Evolutionary conservation across 2,329 filamentous ascomycete species (phyloP).

Genomic region (Arthroderma sp.): DNA sequence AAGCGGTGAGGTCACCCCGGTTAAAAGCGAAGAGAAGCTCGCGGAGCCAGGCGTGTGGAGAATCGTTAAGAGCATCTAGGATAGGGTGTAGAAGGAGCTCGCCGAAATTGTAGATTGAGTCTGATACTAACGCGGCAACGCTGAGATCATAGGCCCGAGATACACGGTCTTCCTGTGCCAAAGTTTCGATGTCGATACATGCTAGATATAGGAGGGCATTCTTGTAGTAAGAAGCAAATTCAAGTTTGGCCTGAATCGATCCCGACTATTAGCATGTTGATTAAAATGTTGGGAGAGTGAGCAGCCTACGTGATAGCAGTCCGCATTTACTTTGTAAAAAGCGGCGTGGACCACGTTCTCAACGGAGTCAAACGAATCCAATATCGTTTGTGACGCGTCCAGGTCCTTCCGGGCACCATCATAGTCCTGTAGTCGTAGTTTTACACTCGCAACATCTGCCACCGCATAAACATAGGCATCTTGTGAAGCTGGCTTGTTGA

Average conservation of each 20-base stretch:
- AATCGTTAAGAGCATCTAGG: slow-evolving; percentile 65
- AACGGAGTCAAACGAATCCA: slow-evolving; percentile 87
- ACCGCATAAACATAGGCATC: slow-evolving; percentile 92
- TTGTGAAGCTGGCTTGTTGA: slow-evolving; percentile 83
- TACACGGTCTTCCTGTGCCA: slow-evolving; percentile 62
- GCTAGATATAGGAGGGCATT: slow-evolving; percentile 96
- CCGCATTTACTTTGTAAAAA: slow-evolving; percentile 90
- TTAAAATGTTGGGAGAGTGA: neutral
- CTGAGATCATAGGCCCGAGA: slow-evolving; percentile 82
- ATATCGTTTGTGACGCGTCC: slow-evolving; percentile 70
- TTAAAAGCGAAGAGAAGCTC: slow-evolving; percentile 98
- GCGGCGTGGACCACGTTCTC: slow-evolving; percentile 91
- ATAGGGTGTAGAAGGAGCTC: slow-evolving; percentile 97
- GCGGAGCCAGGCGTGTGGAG: slow-evolving; percentile 73
- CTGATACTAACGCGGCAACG: slow-evolving; percentile 81
- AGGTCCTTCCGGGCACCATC: slow-evolving; percentile 77
- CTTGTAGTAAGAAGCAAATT: slow-evolving; percentile 94
- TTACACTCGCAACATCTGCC: slow-evolving; percentile 76
- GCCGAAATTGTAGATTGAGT: slow-evolving; percentile 98
- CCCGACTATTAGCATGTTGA: neutral
- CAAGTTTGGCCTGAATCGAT: slow-evolving; percentile 51
- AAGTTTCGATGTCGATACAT: slow-evolving; percentile 70
- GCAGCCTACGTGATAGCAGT: slow-evolving; percentile 65
- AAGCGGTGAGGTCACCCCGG: slow-evolving; percentile 77
- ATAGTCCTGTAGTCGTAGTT: slow-evolving; percentile 64